Percentiles rank a stretch among this genome's conserved stretches.
These are phyloP conservation scores for Domatiomyces globalis DNA, from an alignment of 2,329 filamentous ascomycete genomes.

Conservation along the genomic window DNA sequence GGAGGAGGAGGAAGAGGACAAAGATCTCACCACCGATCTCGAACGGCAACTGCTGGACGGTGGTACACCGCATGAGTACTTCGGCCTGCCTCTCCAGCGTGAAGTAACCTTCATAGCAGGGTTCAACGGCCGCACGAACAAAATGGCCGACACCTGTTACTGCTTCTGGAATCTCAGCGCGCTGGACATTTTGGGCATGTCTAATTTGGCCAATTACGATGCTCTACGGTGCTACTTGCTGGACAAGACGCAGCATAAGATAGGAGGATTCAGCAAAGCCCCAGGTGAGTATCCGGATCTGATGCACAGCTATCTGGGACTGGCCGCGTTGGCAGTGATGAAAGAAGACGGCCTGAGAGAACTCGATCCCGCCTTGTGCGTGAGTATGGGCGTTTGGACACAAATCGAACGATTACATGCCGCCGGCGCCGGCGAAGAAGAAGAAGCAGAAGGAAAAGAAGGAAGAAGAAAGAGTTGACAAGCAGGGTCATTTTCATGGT, in stretches of 20 bases:
- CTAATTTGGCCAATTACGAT: slow-evolving; percentile 42
- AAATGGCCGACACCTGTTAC: slow-evolving; percentile 89
- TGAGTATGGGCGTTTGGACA: slow-evolving; percentile 34
- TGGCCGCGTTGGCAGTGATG: slow-evolving; percentile 63
- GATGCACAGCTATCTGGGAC: slow-evolving; percentile 77
- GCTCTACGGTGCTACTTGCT: slow-evolving; percentile 66
- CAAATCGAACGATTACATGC: neutral
- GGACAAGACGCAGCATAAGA: slow-evolving; percentile 69
- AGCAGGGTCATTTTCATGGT: too few relatives aligned
- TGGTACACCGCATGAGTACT: neutral
- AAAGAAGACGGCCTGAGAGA: slow-evolving; percentile 54
- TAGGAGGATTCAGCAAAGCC: slow-evolving; percentile 71
- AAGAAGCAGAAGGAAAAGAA: neutral
- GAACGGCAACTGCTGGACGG: neutral
- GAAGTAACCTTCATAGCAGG: slow-evolving; percentile 37
- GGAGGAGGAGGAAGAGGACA: slow-evolving; percentile 3
- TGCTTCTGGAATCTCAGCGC: slow-evolving; percentile 78
- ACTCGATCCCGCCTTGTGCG: slow-evolving; percentile 63
- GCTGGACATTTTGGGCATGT: slow-evolving; percentile 41
- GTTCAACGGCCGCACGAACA: slow-evolving; percentile 84
- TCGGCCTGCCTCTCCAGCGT: neutral
- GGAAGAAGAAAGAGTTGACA: too few relatives aligned
- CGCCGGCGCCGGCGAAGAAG: too few relatives aligned
- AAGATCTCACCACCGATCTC: neutral
- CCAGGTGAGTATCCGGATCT: slow-evolving; percentile 52